Evolutionary conservation across 169 alveolate species (phyloP), one percentile per base, ranked within the genome.

Genomic region (Eimeria falciformis): DNA sequence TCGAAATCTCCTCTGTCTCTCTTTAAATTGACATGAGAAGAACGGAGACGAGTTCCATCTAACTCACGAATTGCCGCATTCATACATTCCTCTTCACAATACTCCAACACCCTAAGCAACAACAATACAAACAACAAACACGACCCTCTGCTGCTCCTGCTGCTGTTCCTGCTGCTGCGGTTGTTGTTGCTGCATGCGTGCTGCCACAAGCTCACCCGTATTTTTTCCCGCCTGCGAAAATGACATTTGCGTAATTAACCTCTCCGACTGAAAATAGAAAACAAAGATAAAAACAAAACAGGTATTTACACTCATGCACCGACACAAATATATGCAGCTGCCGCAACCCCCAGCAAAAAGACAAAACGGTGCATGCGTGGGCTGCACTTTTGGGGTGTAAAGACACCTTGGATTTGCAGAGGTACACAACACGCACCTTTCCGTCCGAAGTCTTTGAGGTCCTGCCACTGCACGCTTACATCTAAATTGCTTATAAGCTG

Each of bases 381-480:
- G 25, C 3, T 21, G 9, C 25, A 53, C 40, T 33, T 53, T 33
- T 53, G 65, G 17, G 65, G 2, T 21, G 25, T 53, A 53, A 53
- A 0, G 65, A 53, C 9, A 2, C 17, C 65, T 12, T 3, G 2
- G 65, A 53, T 2, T 1, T 21, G n/a, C 17, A 53, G n/a, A 53
- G 65, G 9, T 0, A 21, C 73, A 12, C n/a, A 23, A 62, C n/a
- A 53, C 62, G 1, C 40, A 62, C 73, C 73, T 5, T 62, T 62
- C 3, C 73, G 23, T 1, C 73, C 73, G 73, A 62, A 62, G 33
- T 62, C 73, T 27, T 62, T 62, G 37, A 62, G 29, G 33, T 62
- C 73, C 29, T 62, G 73, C 73, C 73, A 62, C 73, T 62, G 73
- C 23, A 62, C 73, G 73, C 73, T 62, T 12, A 27, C 40, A 27